Base-by-base conservation (phyloP, 805 yeast species). In the Helenozyma baotianmanensis region DNA sequence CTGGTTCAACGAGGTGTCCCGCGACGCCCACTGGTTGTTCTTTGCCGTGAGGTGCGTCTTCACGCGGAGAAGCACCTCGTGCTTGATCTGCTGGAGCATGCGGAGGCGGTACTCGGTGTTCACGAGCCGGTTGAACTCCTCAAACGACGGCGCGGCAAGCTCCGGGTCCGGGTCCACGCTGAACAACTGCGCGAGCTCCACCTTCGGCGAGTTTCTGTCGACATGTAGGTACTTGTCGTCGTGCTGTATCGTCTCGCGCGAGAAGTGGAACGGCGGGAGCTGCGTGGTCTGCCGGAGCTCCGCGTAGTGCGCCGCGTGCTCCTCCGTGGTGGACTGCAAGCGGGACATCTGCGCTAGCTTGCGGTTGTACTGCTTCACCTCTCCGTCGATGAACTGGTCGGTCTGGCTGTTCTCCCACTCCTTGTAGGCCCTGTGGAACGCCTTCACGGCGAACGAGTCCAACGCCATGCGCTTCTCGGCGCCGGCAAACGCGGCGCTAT, bases 391-490 rank as follows among this genome's bases (percentile, higher is more conserved):
- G 25, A 58, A 56, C 30, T 37, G 33, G 9, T 42, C 38, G 15
- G 23, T 46, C 25, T 39, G 30, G 3, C 33, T 30, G 19, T 43
- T 25, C 27, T 61, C 58, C 60, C 60, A 57, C 14, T 45, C 50
- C 40, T 58, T 55, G 42, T 48, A 57, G 5, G 46, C 49, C 27
- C 48, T 45, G 26, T 61, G 65, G 28, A 57, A 48, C 36, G 49
- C 52, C 39, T 50, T 62, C 25, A 60, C 53, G 15, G 49, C 33
- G 37, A 59, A 61, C 15, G 70, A 63, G 34, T 63, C 70, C 12
- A 64, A 42, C 2, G 62, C 42, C 25, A 47, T 49, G 24, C 47
- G 37, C 35, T 27, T 29, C 32, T 34, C 25, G 16, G 27, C 35
- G 5, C 7, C 19, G 8, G 5, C 19, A 21, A 39, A 40, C 19